Conservation (phyloP, 441 rosid species). For the Raphanus hybrid region DNA sequence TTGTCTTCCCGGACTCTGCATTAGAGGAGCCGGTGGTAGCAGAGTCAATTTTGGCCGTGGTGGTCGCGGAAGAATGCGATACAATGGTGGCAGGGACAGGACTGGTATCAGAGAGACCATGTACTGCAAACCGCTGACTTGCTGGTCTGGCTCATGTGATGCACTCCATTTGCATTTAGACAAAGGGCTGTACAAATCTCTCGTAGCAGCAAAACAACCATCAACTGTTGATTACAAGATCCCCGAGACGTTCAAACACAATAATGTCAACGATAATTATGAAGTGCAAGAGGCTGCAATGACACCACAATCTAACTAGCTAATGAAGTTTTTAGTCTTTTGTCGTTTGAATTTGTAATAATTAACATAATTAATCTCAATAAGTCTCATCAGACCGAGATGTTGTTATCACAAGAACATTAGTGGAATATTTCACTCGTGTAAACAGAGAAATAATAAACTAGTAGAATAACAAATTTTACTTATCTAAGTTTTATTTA, state of each 20-base stretch:
- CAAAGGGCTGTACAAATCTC: slow-evolving; percentile 31
- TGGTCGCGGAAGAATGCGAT: neutral
- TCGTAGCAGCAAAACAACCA: slow-evolving; percentile 12
- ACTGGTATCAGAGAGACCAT: slow-evolving; percentile 20
- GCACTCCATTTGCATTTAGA: slow-evolving; percentile 39
- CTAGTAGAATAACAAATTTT: neutral
- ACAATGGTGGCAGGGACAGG: neutral
- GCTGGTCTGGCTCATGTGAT: slow-evolving; percentile 32
- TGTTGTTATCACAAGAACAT: neutral
- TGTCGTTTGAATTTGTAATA: neutral
- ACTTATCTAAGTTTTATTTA: neutral
- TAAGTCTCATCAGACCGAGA: slow-evolving; percentile 22
- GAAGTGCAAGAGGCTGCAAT: slow-evolving; percentile 32
- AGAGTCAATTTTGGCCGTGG: slow-evolving; percentile 14
- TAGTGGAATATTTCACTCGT: neutral
- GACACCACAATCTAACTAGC: slow-evolving; percentile 38
- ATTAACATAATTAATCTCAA: slow-evolving; percentile 19
- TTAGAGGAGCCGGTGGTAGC: slow-evolving; percentile 37
- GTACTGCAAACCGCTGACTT: slow-evolving; percentile 38
- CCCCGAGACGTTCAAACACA: slow-evolving; percentile 35
- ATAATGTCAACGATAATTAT: slow-evolving; percentile 22
- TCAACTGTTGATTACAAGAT: slow-evolving; percentile 24
- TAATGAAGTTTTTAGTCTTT: neutral
- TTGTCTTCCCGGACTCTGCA: slow-evolving; percentile 42
- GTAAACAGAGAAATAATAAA: slow-evolving; percentile 3